These are phyloP conservation scores for Graphilbum sp. DNA, from an alignment of 2,329 filamentous ascomycete species.

Conservation along the genomic window DNA sequence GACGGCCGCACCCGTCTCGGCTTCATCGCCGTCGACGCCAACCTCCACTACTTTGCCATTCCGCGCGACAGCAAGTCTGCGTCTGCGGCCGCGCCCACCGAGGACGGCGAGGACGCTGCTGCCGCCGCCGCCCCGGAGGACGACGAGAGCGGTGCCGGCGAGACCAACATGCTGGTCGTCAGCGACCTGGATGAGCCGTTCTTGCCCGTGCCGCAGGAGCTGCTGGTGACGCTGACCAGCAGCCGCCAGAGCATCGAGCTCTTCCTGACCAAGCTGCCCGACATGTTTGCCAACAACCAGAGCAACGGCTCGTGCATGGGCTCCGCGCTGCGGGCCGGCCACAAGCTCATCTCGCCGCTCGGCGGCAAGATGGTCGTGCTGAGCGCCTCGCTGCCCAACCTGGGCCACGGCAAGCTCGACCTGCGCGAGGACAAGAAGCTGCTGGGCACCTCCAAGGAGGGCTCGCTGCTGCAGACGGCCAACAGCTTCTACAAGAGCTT, in stretches of 20 bases:
- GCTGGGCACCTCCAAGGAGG: constrained; percentile 86
- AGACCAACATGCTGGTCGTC: constrained; percentile 83
- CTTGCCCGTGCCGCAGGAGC: constrained; percentile 79
- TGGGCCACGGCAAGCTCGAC: constrained; percentile 78
- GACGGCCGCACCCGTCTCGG: constrained; percentile 83
- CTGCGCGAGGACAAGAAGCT: constrained; percentile 95
- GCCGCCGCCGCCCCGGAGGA: constrained; percentile 29
- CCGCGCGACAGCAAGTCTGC: constrained; percentile 24
- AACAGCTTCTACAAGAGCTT: constrained; percentile 99
- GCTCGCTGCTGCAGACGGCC: constrained; percentile 68
- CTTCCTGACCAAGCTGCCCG: constrained; percentile 78
- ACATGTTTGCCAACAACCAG: constrained; percentile 94
- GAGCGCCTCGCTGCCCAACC: constrained; percentile 75
- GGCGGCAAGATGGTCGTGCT: constrained; percentile 92
- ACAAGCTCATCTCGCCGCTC: constrained; percentile 87
- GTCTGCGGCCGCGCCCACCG: neutral
- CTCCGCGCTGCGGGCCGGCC: constrained; percentile 76
- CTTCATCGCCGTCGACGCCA: constrained; percentile 90
- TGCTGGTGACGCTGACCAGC: constrained; percentile 78
- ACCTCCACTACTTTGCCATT: constrained; percentile 90
- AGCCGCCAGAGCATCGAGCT: constrained; percentile 80
- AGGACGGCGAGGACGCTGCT: constrained; percentile 15
- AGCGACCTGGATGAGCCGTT: constrained; percentile 95
- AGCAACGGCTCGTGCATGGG: constrained; percentile 88
- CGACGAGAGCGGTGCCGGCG: constrained; percentile 43